These are phyloP conservation scores for Thyridium curvatum DNA, from an alignment of 2,329 filamentous ascomycete genomes.

Conservation along the genomic window DNA sequence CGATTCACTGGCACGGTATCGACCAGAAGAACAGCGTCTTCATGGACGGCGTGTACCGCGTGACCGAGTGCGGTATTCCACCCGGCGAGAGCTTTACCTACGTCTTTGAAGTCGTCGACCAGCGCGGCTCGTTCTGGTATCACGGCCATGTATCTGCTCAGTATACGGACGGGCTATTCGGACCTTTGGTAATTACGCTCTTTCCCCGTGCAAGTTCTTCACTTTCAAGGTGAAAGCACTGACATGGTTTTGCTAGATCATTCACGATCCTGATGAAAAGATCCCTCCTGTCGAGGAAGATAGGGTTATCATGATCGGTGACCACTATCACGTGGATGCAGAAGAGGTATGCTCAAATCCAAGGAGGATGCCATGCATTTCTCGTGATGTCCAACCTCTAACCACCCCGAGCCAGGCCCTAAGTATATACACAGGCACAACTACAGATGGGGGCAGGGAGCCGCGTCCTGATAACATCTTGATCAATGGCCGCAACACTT, in stretches of 20 bases:
- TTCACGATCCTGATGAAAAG: constrained; percentile 26
- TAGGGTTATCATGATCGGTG: constrained; percentile 29
- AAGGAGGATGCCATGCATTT: no score
- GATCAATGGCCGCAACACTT: constrained; percentile 29
- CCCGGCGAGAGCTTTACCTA: constrained; percentile 51
- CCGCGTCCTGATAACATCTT: constrained; percentile 32
- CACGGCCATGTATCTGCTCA: constrained; percentile 56
- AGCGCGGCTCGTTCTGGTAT: constrained; percentile 40
- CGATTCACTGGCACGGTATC: constrained; percentile 9
- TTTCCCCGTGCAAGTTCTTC: not conserved
- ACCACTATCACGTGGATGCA: constrained; percentile 25
- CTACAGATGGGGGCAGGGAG: constrained; percentile 22
- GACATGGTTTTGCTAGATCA: constrained; percentile 18
- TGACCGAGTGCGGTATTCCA: constrained; percentile 52
- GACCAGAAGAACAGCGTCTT: constrained; percentile 4
- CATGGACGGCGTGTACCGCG: constrained; percentile 25
- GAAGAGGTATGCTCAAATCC: no score
- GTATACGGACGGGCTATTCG: constrained; percentile 60
- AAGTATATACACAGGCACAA: no score
- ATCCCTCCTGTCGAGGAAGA: constrained; percentile 22
- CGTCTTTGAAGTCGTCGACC: constrained; percentile 43
- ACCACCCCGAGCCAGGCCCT: no score
- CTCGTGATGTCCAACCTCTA: no score
- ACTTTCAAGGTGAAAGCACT: not conserved
- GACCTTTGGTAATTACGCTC: constrained; percentile 41